Percentiles rank a stretch among this genome's conserved stretches.
Evolutionary conservation across 495 filamentous ascomycete species (phyloP).

Genomic region (Eremomyces bilateralis): DNA sequence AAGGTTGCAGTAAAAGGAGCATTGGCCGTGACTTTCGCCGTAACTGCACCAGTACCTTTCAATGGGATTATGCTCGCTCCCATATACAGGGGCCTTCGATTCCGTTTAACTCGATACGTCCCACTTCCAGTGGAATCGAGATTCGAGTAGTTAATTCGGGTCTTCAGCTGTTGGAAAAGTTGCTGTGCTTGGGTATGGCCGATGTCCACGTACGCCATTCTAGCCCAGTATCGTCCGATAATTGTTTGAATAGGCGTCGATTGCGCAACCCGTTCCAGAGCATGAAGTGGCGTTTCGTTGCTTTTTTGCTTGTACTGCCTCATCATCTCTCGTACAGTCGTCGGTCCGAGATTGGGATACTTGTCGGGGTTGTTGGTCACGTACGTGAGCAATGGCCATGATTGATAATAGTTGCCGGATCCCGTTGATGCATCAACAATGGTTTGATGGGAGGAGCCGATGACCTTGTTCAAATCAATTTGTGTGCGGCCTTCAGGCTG

Average conservation of each 20-base stretch:
- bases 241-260: constrained; percentile 18
- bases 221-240: constrained; percentile 24
- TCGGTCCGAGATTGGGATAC: constrained; percentile 18
- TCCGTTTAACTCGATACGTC: constrained; percentile 22
- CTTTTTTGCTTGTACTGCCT: constrained; percentile 21
- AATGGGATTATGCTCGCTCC: constrained; percentile 25
- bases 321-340: constrained; percentile 20
- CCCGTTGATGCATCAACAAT: constrained; percentile 22
- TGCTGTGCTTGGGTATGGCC: constrained; percentile 20
- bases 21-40: constrained; percentile 15
- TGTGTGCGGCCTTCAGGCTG: constrained; percentile 19
- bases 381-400: constrained; percentile 21
- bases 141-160: constrained; percentile 21
- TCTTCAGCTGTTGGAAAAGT: constrained; percentile 14
- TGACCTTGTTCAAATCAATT: constrained; percentile 23
- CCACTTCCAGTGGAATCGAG: constrained; percentile 19
- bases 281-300: constrained; percentile 25
- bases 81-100: constrained; percentile 23
- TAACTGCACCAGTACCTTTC: constrained; percentile 15
- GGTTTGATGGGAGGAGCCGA: constrained; percentile 22
- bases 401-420: constrained; percentile 15
- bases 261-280: constrained; percentile 18
- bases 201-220: constrained; percentile 26
- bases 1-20: constrained; percentile 17
- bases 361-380: constrained; percentile 24